These are phyloP conservation scores for Borealophlyctis nickersoniae DNA, from an alignment of 192 early-diverging fungal species.

Conservation along the genomic window DNA sequence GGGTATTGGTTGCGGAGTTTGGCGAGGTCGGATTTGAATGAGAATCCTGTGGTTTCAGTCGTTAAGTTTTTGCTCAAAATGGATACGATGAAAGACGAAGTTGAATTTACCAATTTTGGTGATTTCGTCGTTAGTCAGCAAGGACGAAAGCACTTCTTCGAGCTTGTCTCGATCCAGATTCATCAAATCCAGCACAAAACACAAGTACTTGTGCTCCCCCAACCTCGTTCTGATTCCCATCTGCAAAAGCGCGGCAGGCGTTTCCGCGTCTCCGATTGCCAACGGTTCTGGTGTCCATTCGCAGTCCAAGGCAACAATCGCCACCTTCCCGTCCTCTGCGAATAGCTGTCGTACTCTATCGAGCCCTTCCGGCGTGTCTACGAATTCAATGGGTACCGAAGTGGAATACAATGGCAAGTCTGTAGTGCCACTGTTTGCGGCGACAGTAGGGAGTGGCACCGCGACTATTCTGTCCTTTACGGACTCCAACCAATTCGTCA, in stretches of 20 bases:
- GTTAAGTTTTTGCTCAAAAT: background rate
- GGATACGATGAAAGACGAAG: background rate
- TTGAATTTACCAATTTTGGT: background rate
- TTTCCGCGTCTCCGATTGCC: background rate
- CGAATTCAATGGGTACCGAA: background rate
- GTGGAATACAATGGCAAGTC: background rate
- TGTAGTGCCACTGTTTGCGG: background rate
- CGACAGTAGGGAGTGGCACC: background rate
- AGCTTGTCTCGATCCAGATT: background rate
- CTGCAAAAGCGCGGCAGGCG: background rate
- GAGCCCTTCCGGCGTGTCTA: background rate
- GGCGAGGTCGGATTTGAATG: background rate
- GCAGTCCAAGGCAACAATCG: background rate
- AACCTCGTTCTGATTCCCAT: background rate
- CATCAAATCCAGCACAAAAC: background rate
- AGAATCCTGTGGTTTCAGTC: background rate
- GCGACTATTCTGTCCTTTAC: background rate
- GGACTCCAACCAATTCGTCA: background rate
- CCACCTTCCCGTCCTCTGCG: background rate
- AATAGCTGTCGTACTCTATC: too few relatives aligned
- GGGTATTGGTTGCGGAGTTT: background rate
- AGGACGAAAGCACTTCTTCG: background rate
- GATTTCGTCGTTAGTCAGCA: background rate
- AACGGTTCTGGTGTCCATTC: background rate
- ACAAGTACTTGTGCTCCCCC: background rate